Conservation (phyloP, 495 filamentous ascomycete species). For the Cryomyces minteri region DNA sequence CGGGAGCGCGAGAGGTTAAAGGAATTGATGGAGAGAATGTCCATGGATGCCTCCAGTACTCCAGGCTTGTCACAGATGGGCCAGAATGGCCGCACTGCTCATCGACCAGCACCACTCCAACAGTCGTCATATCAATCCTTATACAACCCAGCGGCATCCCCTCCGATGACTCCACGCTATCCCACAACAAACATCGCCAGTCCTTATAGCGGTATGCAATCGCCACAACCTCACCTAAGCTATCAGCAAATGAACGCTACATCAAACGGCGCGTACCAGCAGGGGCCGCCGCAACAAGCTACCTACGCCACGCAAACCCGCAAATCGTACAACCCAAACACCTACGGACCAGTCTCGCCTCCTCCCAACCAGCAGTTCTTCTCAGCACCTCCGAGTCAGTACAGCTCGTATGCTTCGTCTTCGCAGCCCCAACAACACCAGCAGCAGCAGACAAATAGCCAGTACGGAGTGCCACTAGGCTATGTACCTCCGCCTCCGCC, state of each 20-base stretch:
- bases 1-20: conserved; percentile 68
- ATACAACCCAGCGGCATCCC: conserved; percentile 20
- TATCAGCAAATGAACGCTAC: conserved; percentile 3
- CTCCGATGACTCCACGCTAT: conserved; percentile 18
- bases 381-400: conserved; percentile 11
- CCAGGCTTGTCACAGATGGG: conserved; percentile 18
- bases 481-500: conserved; percentile 89
- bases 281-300: conserved; percentile 16
- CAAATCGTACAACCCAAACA: conserved; percentile 24
- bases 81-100: conserved; percentile 4
- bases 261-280: conserved; percentile 8
- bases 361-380: conserved; percentile 17
- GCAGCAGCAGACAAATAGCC: background rate
- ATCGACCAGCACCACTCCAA: conserved; percentile 22
- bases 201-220: conserved; percentile 4
- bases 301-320: conserved; percentile 6
- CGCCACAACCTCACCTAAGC: conserved; percentile 1
- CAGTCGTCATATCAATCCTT: conserved; percentile 17
- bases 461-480: conserved; percentile 40
- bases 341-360: conserved; percentile 19
- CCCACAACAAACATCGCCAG: conserved; percentile 3
- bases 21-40: conserved; percentile 89
- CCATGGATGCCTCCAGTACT: conserved; percentile 43
- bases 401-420: conserved; percentile 6
- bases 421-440: conserved; percentile 5